phyloP scores from a whole-genome alignment of 1,284 basidiomycete species.

The Cutaneotrichosporon mucoides region DNA sequence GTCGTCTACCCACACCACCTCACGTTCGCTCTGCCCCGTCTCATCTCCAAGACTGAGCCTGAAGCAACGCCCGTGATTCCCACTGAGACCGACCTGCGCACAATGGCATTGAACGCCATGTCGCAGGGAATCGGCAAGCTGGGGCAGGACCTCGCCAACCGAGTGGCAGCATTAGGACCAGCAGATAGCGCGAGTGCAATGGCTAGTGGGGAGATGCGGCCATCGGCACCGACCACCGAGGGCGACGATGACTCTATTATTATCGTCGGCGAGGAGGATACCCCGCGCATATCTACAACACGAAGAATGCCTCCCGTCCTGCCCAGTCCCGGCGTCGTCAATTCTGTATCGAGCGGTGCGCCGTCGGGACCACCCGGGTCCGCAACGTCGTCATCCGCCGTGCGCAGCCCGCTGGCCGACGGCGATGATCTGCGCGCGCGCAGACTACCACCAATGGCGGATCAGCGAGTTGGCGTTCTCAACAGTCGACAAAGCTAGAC shows the following conservation, averaged over 20 bases:
- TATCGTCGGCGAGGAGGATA: slow-evolving; percentile 4
- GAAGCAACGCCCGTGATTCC: slow-evolving; percentile 9
- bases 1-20: slow-evolving; percentile 54
- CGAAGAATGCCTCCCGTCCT: neutral
- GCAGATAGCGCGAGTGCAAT: slow-evolving; percentile 10
- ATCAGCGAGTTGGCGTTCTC: neutral
- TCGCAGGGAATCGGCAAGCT: slow-evolving; percentile 12
- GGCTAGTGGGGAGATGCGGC: slow-evolving; percentile 5
- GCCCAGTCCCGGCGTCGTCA: neutral
- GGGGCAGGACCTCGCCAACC: slow-evolving; percentile 12
- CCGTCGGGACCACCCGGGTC: neutral
- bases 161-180: slow-evolving; percentile 10
- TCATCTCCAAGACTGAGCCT: slow-evolving; percentile 29
- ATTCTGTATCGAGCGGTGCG: neutral
- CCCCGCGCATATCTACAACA: slow-evolving; percentile 11
- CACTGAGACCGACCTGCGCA: slow-evolving; percentile 11
- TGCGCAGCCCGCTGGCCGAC: neutral
- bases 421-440: neutral
- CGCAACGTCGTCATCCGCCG: neutral
- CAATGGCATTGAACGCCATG: slow-evolving; percentile 7
- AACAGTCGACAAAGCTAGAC: neutral
- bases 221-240: neutral
- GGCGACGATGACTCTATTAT: slow-evolving; percentile 7
- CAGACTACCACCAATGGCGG: neutral
- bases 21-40: slow-evolving; percentile 49